Evolutionary conservation across 2,329 filamentous ascomycete genomes (phyloP).

Genomic region (Fonsecaea multimorphosa): DNA sequence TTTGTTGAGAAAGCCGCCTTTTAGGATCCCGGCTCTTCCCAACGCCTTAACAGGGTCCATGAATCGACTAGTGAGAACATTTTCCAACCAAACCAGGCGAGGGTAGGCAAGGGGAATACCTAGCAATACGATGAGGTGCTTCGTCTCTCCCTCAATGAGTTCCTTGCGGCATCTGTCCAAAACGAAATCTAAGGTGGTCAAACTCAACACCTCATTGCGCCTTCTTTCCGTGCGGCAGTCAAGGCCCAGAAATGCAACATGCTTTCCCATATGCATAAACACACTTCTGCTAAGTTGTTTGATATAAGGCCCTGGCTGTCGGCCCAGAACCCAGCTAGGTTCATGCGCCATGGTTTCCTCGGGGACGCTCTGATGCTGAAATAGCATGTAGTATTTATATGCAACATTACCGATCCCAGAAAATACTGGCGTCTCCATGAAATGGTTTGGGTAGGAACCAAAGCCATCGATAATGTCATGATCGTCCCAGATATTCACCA

Average conservation of each 20-base stretch:
- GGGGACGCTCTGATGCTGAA: slow-evolving; percentile 89
- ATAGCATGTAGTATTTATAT: slow-evolving; percentile 98
- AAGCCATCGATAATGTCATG: slow-evolving; percentile 92
- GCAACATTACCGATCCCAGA: slow-evolving; percentile 86
- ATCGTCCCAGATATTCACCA: slow-evolving; percentile 98
- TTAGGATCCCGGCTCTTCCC: slow-evolving; percentile 77
- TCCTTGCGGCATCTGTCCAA: slow-evolving; percentile 86
- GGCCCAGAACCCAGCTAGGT: slow-evolving; percentile 87
- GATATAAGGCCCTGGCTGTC: slow-evolving; percentile 85
- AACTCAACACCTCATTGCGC: slow-evolving; percentile 77
- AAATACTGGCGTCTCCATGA: slow-evolving; percentile 90
- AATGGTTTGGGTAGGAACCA: slow-evolving; percentile 88
- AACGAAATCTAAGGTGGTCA: slow-evolving; percentile 82
- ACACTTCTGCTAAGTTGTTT: slow-evolving; percentile 81
- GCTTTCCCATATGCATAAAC: slow-evolving; percentile 81
- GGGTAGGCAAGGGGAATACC: slow-evolving; percentile 86
- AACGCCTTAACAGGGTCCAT: slow-evolving; percentile 91
- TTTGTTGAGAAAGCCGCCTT: slow-evolving; percentile 77
- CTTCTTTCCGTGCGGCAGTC: slow-evolving; percentile 92
- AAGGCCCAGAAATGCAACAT: slow-evolving; percentile 80
- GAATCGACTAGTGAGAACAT: slow-evolving; percentile 76
- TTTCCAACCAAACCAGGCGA: slow-evolving; percentile 70
- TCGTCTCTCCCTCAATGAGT: slow-evolving; percentile 80
- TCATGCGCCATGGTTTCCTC: slow-evolving; percentile 82
- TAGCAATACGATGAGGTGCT: slow-evolving; percentile 74